Evolutionary conservation across 2,329 filamentous ascomycete species (phyloP), one percentile per base, ranked within the genome.

Genomic region (Epicoccum nigrum): DNA sequence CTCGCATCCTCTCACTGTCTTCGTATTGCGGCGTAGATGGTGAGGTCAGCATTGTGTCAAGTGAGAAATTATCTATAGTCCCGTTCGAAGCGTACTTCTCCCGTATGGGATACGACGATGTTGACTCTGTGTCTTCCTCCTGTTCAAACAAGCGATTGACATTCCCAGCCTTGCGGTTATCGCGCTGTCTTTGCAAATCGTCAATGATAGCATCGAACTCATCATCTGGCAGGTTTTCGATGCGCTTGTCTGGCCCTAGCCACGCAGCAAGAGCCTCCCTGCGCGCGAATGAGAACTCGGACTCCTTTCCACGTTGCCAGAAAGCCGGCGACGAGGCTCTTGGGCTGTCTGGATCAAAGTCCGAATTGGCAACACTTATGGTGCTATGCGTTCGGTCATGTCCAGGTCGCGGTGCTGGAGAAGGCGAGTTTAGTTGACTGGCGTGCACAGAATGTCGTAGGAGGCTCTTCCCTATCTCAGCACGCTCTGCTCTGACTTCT

Each of bases 1-100:
- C 84, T 54, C 85, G 86, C 56, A 96, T 77, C 54, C 82, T 84
- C 20, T 93, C 88, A 39, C 93, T 91, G n/a, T 86, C 83, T 48
- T 92, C 90, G 16, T 69, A 90, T 54, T 85, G 89, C 2, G 94
- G 94, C 0, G 93, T 97, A 0, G 92, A 95, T 2, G 94, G 94
- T 81, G 97, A 92, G 0, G 94, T 99, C 42, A 99, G 80, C 11
- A 87, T 88, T 1, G 94, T 99, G 70, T 99, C 94, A 13, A 99
- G 80, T 2, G 93, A 97, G 66, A 97, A 94, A 69, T 96, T 97
- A 74, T 99, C 94, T 45, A 97, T 82, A 0, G 93, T 97, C 2
- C 93, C 93, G 47, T 89, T 94, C 2, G 92, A 97, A 77, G 96
- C 84, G 73, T 97, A 97, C 68, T 97, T 97, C 64, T 99, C 94